These are phyloP conservation scores for Mycena polygramma DNA, from an alignment of 768 basidiomycete species.

Conservation along the genomic window DNA sequence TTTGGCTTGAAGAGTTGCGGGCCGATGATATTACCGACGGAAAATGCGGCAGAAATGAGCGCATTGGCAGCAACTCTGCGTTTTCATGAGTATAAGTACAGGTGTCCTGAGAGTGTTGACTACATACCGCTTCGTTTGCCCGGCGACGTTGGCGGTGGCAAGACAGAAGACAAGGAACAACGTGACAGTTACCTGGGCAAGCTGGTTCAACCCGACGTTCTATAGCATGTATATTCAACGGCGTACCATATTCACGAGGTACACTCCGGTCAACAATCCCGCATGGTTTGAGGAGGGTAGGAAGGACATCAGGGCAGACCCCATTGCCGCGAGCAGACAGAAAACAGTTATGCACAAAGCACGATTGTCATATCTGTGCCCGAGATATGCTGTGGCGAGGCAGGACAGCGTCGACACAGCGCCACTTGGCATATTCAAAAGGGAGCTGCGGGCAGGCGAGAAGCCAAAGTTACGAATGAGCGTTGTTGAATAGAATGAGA, in stretches of 20 bases:
- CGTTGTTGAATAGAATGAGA: conserved; percentile 35
- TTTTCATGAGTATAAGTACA: background rate
- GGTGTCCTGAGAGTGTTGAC: background rate
- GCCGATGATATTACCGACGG: conserved; percentile 29
- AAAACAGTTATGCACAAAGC: conserved; percentile 3
- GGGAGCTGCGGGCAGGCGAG: conserved; percentile 3
- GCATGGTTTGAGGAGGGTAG: conserved; percentile 10
- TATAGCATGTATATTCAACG: background rate
- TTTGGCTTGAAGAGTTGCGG: conserved; percentile 26
- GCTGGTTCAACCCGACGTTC: background rate
- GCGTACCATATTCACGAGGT: conserved; percentile 23
- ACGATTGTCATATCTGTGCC: conserved; percentile 9
- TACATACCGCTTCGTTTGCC: conserved; percentile 27
- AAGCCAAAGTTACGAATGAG: conserved; percentile 35
- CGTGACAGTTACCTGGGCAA: background rate
- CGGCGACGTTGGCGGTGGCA: conserved; percentile 25
- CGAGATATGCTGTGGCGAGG: conserved; percentile 4
- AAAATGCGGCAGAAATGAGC: conserved; percentile 21
- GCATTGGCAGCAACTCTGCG: conserved; percentile 34
- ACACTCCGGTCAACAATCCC: conserved; percentile 19
- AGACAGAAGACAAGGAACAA: conserved; percentile 14
- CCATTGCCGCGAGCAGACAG: conserved; percentile 14
- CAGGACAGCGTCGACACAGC: conserved; percentile 14
- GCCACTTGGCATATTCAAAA: conserved; percentile 31
- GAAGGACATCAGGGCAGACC: conserved; percentile 26